phyloP scores from a whole-genome alignment of 106 monocot genomes.

The Triglochin maritima region DNA sequence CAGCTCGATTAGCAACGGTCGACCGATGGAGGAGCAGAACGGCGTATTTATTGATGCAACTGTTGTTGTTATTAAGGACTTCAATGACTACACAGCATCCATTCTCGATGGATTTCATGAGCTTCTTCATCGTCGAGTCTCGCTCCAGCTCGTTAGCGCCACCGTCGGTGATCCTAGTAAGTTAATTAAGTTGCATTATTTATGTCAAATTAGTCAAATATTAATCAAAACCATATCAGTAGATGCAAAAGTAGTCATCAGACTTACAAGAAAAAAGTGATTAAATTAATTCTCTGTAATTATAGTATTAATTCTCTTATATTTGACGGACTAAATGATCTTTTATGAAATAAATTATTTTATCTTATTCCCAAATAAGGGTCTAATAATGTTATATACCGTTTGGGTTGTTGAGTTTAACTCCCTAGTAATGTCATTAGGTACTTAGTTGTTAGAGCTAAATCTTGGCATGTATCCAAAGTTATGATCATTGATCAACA shows the following conservation, averaged over 20 bases:
- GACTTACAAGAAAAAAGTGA: background rate
- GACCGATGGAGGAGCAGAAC: background rate
- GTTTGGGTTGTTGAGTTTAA: too few relatives aligned
- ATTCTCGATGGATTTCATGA: background rate
- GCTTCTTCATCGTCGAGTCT: background rate
- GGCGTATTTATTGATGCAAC: background rate
- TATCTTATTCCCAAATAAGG: too few relatives aligned
- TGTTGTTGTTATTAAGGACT: constrained; percentile 3
- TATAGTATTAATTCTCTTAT: too few relatives aligned
- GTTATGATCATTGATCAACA: too few relatives aligned
- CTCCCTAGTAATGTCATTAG: too few relatives aligned
- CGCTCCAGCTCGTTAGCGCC: constrained; percentile 7
- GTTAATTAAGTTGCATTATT: background rate
- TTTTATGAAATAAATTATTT: too few relatives aligned
- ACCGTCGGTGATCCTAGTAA: constrained; percentile 7
- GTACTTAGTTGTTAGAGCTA: too few relatives aligned
- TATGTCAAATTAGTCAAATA: background rate
- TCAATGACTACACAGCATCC: constrained; percentile 3
- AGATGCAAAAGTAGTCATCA: background rate
- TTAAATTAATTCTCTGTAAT: too few relatives aligned
- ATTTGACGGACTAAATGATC: too few relatives aligned
- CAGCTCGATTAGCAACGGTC: background rate
- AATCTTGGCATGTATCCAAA: too few relatives aligned
- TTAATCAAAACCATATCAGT: background rate
- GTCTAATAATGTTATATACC: too few relatives aligned